These are phyloP conservation scores for Solanum aculeatissimum DNA, from an alignment of 305 asterid species.

Conservation along the genomic window DNA sequence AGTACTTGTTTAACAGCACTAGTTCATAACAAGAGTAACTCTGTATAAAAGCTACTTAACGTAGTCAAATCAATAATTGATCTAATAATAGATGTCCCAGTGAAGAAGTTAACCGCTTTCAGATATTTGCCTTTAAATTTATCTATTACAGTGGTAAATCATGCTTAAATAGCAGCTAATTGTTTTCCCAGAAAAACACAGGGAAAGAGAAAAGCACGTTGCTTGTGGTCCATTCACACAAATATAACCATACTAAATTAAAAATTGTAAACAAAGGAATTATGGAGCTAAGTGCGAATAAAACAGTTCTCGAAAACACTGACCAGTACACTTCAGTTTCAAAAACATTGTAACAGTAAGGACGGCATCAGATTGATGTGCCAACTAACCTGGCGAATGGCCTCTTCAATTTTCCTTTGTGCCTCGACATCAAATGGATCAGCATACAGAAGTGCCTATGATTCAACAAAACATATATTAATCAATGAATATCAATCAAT, in stretches of 20 bases:
- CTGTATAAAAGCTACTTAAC: neutral
- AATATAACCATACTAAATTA: neutral
- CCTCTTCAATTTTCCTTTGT: conserved; percentile 87
- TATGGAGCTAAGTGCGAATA: neutral
- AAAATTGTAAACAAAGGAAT: neutral
- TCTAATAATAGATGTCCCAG: neutral
- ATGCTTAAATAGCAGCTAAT: neutral
- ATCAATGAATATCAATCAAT: neutral
- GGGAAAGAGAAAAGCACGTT: neutral
- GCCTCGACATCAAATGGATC: conserved; percentile 99
- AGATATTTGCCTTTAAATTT: neutral
- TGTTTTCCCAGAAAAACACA: neutral
- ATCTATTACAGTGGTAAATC: neutral
- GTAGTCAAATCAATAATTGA: neutral
- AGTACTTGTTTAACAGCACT: neutral
- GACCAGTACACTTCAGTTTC: neutral
- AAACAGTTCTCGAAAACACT: neutral
- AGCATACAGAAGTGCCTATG: conserved; percentile 80
- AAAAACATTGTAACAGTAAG: neutral
- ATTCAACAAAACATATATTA: neutral
- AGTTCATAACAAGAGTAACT: neutral
- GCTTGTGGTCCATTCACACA: neutral
- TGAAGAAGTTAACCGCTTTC: neutral
- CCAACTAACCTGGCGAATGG: conserved; percentile 73
- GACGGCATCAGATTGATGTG: neutral